Conservation (phyloP, 306 rosid genomes). For the Begonia peltatifolia region DNA sequence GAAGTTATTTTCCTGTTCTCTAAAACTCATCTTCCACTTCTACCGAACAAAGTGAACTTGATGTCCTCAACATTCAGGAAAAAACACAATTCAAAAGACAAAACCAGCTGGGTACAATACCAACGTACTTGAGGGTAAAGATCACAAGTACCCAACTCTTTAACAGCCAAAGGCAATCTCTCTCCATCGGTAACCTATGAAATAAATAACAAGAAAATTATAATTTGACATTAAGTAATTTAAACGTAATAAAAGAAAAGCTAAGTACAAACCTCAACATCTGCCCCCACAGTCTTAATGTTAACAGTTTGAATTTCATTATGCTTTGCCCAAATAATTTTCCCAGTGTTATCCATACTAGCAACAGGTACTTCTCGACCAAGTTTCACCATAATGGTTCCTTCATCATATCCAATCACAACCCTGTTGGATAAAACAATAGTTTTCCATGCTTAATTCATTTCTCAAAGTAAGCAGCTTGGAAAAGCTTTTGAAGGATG, state of each 20-base stretch:
- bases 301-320: conserved; percentile 17
- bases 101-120: neutral
- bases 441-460: neutral
- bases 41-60: neutral
- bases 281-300: conserved; percentile 90
- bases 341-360: conserved; percentile 97
- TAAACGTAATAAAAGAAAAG: neutral
- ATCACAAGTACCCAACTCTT: conserved; percentile 97
- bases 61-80: neutral
- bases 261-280: conserved; percentile 46
- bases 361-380: conserved; percentile 98
- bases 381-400: conserved; percentile 97
- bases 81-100: neutral
- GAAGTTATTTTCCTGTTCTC: too few relatives aligned
- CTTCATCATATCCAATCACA: conserved; percentile 97
- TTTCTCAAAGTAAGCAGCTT: neutral
- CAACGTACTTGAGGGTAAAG: conserved; percentile 89
- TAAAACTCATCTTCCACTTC: too few relatives aligned
- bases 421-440: conserved; percentile 37
- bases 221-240: neutral
- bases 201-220: conserved; percentile 9
- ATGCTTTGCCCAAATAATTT: conserved; percentile 96
- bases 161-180: conserved; percentile 86
- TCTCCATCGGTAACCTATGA: conserved; percentile 91
- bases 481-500: neutral